A percentile compares a stretch with the other conserved stretches of the same genome.
Conservation (phyloP, 805 yeast species). For the Sporopachydermia lactativora region DNA sequence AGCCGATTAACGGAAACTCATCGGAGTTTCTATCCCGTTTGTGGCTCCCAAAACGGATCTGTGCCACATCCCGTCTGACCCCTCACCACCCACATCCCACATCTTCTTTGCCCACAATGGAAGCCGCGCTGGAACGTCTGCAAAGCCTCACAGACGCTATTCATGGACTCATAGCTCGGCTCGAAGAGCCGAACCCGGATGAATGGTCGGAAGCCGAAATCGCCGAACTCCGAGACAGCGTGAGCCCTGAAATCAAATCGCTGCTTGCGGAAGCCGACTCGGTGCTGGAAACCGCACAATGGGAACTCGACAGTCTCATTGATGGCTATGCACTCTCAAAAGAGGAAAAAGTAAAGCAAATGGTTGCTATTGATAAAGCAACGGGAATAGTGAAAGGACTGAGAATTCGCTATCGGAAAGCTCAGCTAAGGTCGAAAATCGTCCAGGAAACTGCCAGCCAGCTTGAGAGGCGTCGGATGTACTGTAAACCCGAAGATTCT, state of each 20-base stretch:
- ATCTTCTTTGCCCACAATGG: too few relatives aligned
- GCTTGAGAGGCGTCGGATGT: background rate
- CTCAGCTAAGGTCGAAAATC: background rate
- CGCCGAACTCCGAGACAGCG: background rate
- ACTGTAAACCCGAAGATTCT: too few relatives aligned
- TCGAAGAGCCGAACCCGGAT: background rate
- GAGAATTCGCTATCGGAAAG: background rate
- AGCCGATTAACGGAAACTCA: too few relatives aligned
- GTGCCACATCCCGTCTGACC: too few relatives aligned
- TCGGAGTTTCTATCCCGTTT: too few relatives aligned
- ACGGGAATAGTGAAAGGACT: constrained; percentile 1
- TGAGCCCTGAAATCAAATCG: constrained; percentile 1
- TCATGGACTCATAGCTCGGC: background rate
- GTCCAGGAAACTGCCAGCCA: background rate
- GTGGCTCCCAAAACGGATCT: too few relatives aligned
- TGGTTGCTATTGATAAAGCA: background rate
- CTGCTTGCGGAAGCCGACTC: background rate
- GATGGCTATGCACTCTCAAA: background rate
- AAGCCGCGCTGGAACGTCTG: background rate
- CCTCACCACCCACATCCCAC: too few relatives aligned
- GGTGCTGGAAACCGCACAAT: background rate
- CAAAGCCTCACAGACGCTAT: background rate
- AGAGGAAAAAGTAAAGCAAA: background rate
- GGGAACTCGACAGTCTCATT: background rate
- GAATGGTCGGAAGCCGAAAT: background rate